Evolutionary conservation across 306 rosid species (phyloP).

Genomic region (Cercis canadensis): DNA sequence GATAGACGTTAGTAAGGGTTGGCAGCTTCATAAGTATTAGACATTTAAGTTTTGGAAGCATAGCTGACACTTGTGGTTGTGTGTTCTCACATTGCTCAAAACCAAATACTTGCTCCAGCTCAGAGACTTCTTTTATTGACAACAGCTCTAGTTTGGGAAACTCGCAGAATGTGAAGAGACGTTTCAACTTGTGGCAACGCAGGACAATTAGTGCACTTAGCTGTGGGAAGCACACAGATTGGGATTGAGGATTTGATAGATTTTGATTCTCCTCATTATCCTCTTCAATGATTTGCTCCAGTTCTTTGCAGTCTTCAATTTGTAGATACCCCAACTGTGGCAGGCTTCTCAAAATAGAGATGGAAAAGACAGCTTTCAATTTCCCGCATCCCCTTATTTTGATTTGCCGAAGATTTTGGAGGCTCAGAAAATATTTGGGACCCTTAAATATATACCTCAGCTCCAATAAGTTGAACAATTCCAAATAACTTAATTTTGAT

Average conservation of each 20-base stretch:
- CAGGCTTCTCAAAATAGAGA: background rate
- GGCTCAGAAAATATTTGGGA: background rate
- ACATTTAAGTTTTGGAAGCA: conserved; percentile 28
- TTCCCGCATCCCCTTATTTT: background rate
- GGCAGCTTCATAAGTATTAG: background rate
- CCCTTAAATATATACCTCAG: background rate
- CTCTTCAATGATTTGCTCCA: conserved; percentile 31
- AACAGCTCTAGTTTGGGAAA: conserved; percentile 15
- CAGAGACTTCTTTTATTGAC: background rate
- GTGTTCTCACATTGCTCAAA: background rate
- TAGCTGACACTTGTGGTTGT: background rate
- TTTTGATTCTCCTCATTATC: background rate
- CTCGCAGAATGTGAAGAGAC: background rate
- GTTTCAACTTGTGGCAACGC: conserved; percentile 9
- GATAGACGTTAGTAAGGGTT: background rate
- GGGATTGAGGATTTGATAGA: background rate
- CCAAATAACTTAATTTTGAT: no score
- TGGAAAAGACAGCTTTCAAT: conserved; percentile 31
- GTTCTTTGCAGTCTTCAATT: conserved; percentile 1
- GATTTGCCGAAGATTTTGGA: background rate
- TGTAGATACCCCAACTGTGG: conserved; percentile 1
- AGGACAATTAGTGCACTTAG: fast-evolving
- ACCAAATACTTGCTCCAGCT: background rate
- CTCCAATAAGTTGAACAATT: no score
- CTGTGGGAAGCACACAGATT: conserved; percentile 17